phyloP scores from a whole-genome alignment of 2,329 filamentous ascomycete species.

The Myriangium duriaei region DNA sequence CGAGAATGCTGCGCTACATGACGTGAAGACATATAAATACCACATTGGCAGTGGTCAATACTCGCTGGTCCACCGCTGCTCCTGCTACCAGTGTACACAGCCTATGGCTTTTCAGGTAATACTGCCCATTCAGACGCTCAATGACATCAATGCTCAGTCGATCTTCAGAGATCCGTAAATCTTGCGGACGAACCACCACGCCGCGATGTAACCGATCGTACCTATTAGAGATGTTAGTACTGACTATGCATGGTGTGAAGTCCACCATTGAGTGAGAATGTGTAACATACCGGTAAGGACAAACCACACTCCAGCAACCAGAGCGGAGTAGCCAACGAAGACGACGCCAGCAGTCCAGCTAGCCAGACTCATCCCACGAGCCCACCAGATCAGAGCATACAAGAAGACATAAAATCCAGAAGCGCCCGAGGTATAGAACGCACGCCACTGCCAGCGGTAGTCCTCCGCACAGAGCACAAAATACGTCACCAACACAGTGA shows the following conservation, averaged over 20 bases:
- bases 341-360: constrained; percentile 77
- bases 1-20: no score
- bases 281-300: constrained; percentile 74
- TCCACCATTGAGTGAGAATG: no score
- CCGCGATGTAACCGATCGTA: constrained; percentile 88
- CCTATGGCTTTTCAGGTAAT: no score
- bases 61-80: no score
- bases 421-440: constrained; percentile 82
- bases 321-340: constrained; percentile 82
- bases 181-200: constrained; percentile 84
- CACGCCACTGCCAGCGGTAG: constrained; percentile 98
- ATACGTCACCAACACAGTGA: constrained; percentile 89
- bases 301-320: constrained; percentile 85
- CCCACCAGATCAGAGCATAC: constrained; percentile 83
- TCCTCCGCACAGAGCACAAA: constrained; percentile 93
- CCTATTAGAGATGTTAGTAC: no score
- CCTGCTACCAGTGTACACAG: no score
- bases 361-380: constrained; percentile 74
- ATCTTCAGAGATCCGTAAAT: constrained; percentile 99
- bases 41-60: no score
- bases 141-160: constrained; percentile 45
- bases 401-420: constrained; percentile 85
- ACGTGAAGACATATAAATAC: no score
- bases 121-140: not conserved
- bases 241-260: constrained; percentile 8